Conservation (phyloP, 2,329 filamentous ascomycete species). For the Fusarium albidum region DNA sequence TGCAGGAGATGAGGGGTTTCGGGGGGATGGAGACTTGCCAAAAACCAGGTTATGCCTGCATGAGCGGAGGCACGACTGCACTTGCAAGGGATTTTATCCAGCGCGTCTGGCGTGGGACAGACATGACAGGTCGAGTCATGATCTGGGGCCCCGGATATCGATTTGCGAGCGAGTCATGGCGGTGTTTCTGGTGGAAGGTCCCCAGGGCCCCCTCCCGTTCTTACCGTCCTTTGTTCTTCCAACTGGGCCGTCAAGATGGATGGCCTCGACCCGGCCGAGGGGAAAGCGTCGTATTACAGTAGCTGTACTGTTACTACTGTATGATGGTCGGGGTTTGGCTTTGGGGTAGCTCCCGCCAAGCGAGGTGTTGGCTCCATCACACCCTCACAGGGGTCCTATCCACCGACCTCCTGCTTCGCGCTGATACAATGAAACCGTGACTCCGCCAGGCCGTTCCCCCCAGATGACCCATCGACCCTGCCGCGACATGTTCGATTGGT, state of each 20-base stretch:
- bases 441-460: slow-evolving; percentile 16
- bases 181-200: no score
- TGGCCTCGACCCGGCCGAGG: no score
- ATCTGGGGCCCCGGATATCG: slow-evolving; percentile 13
- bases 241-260: no score
- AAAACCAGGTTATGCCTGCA: slow-evolving; percentile 10
- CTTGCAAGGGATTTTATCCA: slow-evolving; percentile 38
- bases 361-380: slow-evolving; percentile 12
- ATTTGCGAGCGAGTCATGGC: slow-evolving; percentile 7
- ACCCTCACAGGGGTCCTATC: neutral
- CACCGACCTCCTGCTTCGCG: slow-evolving; percentile 13
- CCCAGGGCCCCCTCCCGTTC: no score
- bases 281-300: no score
- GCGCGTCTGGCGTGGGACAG: slow-evolving; percentile 8
- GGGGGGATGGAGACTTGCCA: slow-evolving; percentile 34
- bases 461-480: slow-evolving; percentile 30
- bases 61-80: slow-evolving; percentile 5
- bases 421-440: slow-evolving; percentile 30
- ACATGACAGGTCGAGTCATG: slow-evolving; percentile 12
- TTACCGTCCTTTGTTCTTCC: no score
- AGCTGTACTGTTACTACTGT: no score
- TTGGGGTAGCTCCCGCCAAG: slow-evolving; percentile 22
- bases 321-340: no score
- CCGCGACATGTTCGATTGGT: slow-evolving; percentile 32
- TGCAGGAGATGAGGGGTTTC: slow-evolving; percentile 3